Evolutionary conservation across 1,284 basidiomycete species (phyloP), one percentile per base, ranked within the genome.

Genomic region (Ustilago crameri): DNA sequence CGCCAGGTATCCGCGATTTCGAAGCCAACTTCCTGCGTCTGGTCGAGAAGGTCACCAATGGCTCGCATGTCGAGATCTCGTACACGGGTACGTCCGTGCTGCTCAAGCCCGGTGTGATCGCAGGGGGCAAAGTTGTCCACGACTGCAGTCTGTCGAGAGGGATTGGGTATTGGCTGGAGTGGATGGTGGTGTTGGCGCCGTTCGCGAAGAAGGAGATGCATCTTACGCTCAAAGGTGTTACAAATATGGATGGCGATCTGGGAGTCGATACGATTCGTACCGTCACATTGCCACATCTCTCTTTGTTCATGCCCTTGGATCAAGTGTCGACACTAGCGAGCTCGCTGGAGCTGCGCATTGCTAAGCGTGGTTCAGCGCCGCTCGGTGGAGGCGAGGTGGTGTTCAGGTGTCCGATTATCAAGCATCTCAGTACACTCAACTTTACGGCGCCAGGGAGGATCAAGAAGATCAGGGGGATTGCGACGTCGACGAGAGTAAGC

Each of bases 91-190:
- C 81, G 0, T 76, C 78, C 1, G 53, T 83, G 67, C 86, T 97
- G 17, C 86, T 98, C 51, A 94, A 93, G 80, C 96, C 96, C 17
- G 96, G 96, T 2, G 87, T 97, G 38, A 91, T 98, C 49, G 87
- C 89, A 24, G 95, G 96, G 14, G 96, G 96, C 2, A 84, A 85
- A 10, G 85, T 93, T 58, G 87, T 87, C 4, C 95, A 98, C 82
- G 92, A 95, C 26, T 97, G 95, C 79, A 91, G 93, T 20, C 84
- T 90, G 9, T 91, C 92, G 10, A 88, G 93, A 27, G 91, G 92
- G 18, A 87, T 98, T 38, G 95, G 96, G 9, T 98, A 98, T 85
- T 98, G 92, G 83, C 86, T 98, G 27, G 95, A 98, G 80, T 91
- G 93, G 27, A 83, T 98, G 4, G 86, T 96, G 10, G 91, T 93